Base-by-base conservation (phyloP, 1,284 basidiomycete genomes). In the Neonothopanus nambi region DNA sequence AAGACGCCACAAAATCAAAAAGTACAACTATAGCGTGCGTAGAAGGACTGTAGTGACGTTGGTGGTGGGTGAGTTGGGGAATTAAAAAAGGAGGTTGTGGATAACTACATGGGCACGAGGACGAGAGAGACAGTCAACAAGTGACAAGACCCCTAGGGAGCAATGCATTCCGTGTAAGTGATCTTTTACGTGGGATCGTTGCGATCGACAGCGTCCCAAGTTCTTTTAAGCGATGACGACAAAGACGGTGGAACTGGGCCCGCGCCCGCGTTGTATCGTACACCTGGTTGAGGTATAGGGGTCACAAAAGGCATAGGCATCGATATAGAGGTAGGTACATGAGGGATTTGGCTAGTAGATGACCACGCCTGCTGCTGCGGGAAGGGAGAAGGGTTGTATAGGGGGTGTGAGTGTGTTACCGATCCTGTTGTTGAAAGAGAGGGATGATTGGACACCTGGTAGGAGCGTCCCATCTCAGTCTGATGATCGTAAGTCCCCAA, bases 231-330 rank as follows among this genome's bases (percentile, higher is more conserved):
- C 9, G 38, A 36, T 11, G 17, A 38, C 15, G 17, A 38, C 15
- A 23, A 24, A n/a, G 50, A 9, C 9, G 30, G 13, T 9, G 30
- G 30, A 33, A 4, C 13, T 33, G 30, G 30, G 13, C 30, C 30
- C 13, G 30, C 8, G 8, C 30, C 13, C 30, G 9, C 9, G 30
- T 33, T 26, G 15, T 24, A 43, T 41, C 13, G 17, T 17, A 38
- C 37, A 17, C 24, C 43, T 45, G 43, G 13, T 17, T 45, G 43
- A 8, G 26, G 43, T 15, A 15, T 4, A 15, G 43, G 51, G 6
- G 43, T 24, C 26, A 42, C 26, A 26, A 30, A 53, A 28, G 42
- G 38, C 39, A 53, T 53, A 15, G 36, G 51, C 38, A 48, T 48
- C 13, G 51, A 41, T 13, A 53, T 35, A 12, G 51, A 8, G 7